Percentiles rank a stretch among this genome's conserved stretches.
phyloP scores from a whole-genome alignment of 2,329 filamentous ascomycete species.

The Exophiala sp. region DNA sequence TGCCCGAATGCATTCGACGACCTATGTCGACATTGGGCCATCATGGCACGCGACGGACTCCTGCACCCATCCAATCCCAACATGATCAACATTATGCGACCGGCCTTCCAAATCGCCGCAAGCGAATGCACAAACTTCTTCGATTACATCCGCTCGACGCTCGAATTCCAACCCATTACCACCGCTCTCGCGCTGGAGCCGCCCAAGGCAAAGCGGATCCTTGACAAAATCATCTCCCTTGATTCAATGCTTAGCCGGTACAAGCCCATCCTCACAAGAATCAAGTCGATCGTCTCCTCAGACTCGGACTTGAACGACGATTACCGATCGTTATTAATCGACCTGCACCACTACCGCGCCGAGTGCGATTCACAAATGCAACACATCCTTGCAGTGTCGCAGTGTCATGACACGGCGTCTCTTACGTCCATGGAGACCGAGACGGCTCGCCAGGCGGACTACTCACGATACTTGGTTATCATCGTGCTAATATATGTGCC shows the following conservation, averaged over 20 bases:
- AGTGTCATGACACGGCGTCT: conserved; percentile 16
- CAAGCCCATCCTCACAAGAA: conserved; percentile 22
- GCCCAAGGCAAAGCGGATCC: conserved; percentile 14
- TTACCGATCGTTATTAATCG: conserved; percentile 22
- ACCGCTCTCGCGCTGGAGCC: conserved; percentile 14
- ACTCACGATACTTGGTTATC: conserved; percentile 24
- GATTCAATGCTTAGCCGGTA: conserved; percentile 24
- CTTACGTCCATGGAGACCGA: conserved; percentile 15
- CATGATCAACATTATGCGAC: conserved; percentile 21
- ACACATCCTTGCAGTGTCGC: conserved; percentile 23
- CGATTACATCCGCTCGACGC: conserved; percentile 21
- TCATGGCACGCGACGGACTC: conserved; percentile 18
- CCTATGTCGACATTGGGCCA: conserved; percentile 24
- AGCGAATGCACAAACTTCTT: conserved; percentile 24
- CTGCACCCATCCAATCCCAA: conserved; percentile 11
- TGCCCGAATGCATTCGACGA: conserved; percentile 25
- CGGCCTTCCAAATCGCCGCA: conserved; percentile 25
- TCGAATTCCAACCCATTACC: conserved; percentile 18
- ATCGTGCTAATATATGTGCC: conserved; percentile 23
- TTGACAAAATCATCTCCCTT: conserved; percentile 20
- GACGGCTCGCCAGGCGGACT: conserved; percentile 20
- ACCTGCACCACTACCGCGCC: conserved; percentile 24
- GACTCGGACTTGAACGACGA: conserved; percentile 20
- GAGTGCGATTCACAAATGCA: conserved; percentile 24
- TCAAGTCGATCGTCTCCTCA: conserved; percentile 17